Base-by-base conservation (phyloP, 148 eudicot species). In the Pharnaceum exiguum region DNA sequence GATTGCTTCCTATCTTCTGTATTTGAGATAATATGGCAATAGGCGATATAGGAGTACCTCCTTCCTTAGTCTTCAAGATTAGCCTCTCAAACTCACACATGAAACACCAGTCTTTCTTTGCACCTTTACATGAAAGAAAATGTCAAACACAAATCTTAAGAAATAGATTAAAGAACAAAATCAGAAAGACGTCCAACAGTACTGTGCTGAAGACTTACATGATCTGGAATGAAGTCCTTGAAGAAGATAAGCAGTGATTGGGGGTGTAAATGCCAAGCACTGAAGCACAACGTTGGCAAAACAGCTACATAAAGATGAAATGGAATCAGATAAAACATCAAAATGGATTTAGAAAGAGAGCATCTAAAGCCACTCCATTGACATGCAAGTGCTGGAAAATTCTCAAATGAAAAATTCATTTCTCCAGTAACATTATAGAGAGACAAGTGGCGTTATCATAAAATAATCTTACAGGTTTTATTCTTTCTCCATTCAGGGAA, bases 241-340 rank as follows among this genome's bases (percentile, higher is more conserved):
- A 55, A 84, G 86, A 69, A 84, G 67, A 78, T 86, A 90, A 33
- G 89, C 88, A 60, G 97, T 79, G 29, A 90, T 81, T 37, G 97
- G 91, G 15, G 97, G 95, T 25, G 95, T 90, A 52, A 65, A 84
- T 70, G 89, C 74, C 85, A 90, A 73, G 77, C 97, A 90, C 50
- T 90, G 95, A 46, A 90, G 86, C 55, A 84, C 95, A 21, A 66
- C 86, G 71, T 90, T 86, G 30, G 95, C 97, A 69, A 86, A 90
- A 71, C 97, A 90, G 67, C 97, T 90, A 75, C 73, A 72, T 16
- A 32, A 21, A 38, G n/a, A 24, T 15, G 29, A 46, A 11, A 50
- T 42, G 5, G 36, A 60, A 61, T n/a, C 19, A 31, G n/a, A n/a
- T n/a, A n/a, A n/a, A n/a, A n/a, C 46, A 44, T 48, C 42, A 50